These are phyloP conservation scores for Anastatica hierochuntica DNA, from an alignment of 345 rosid species.

Conservation along the genomic window DNA sequence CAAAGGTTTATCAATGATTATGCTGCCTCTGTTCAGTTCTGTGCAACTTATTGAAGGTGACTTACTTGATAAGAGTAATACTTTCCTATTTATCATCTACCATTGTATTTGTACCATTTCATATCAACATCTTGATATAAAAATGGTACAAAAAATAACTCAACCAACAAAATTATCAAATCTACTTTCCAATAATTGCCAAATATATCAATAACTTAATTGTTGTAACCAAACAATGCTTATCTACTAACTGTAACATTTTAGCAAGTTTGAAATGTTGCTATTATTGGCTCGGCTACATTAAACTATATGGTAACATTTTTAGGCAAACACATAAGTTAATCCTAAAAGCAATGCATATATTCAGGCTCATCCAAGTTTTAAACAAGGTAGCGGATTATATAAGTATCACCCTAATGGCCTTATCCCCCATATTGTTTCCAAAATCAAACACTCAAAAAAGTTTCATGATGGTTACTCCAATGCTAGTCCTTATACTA, in stretches of 20 bases:
- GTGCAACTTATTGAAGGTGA: too few species aligned
- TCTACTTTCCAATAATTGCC: too few species aligned
- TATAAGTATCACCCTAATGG: neutral
- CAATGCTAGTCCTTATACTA: conserved; percentile 12
- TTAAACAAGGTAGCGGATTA: neutral
- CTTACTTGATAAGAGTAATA: too few species aligned
- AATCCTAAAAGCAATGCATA: neutral
- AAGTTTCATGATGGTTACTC: neutral
- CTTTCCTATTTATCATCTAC: too few species aligned
- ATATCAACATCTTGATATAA: too few species aligned
- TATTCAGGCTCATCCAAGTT: neutral
- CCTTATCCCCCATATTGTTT: neutral
- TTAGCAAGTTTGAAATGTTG: neutral
- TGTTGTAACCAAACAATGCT: too few species aligned
- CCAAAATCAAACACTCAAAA: neutral
- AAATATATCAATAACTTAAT: too few species aligned
- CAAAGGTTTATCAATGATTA: neutral
- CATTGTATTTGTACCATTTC: too few species aligned
- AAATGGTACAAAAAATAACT: too few species aligned
- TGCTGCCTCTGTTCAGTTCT: conserved; percentile 1
- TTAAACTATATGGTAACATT: neutral
- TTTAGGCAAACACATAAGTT: neutral
- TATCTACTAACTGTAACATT: too few species aligned
- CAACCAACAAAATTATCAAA: too few species aligned
- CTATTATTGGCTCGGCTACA: neutral